phyloP scores from a whole-genome alignment of 768 basidiomycete genomes.

The Pisolithus orientalis region DNA sequence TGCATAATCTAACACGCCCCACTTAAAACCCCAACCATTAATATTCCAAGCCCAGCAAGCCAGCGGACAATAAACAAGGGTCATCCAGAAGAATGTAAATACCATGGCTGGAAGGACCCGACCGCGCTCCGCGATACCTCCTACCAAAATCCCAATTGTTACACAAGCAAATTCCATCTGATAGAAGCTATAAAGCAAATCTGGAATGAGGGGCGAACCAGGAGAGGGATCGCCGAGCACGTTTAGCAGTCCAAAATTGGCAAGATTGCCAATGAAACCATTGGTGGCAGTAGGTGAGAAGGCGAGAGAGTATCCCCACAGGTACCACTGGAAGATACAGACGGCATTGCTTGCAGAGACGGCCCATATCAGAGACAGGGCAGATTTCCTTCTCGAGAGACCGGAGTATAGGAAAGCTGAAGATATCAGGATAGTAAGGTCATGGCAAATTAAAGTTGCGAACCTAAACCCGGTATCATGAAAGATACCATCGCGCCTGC shows the following conservation, averaged over 20 bases:
- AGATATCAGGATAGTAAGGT: neutral
- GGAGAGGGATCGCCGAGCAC: conserved; percentile 70
- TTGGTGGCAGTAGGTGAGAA: conserved; percentile 75
- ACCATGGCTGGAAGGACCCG: conserved; percentile 77
- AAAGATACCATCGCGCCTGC: conserved; percentile 66
- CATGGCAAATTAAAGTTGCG: conserved; percentile 4
- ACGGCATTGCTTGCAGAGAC: conserved; percentile 68
- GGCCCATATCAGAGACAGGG: conserved; percentile 68
- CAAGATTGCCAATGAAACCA: conserved; percentile 74
- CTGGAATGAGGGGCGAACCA: conserved; percentile 76
- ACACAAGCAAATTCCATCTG: conserved; percentile 85
- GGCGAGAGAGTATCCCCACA: conserved; percentile 80
- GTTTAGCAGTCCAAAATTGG: conserved; percentile 67
- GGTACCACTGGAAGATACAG: conserved; percentile 76
- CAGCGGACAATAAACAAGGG: conserved; percentile 82
- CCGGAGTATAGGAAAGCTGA: conserved; percentile 74
- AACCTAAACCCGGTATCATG: conserved; percentile 74
- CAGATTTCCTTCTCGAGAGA: conserved; percentile 63
- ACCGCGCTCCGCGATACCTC: conserved; percentile 82
- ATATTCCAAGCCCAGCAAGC: conserved; percentile 81
- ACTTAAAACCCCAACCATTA: conserved; percentile 80
- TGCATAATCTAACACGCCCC: conserved; percentile 85
- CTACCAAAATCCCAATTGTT: conserved; percentile 70
- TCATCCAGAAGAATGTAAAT: conserved; percentile 80
- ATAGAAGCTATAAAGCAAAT: conserved; percentile 79